Base-by-base conservation (phyloP, 208 protist species). In the Wallacemonas sp. region DNA sequence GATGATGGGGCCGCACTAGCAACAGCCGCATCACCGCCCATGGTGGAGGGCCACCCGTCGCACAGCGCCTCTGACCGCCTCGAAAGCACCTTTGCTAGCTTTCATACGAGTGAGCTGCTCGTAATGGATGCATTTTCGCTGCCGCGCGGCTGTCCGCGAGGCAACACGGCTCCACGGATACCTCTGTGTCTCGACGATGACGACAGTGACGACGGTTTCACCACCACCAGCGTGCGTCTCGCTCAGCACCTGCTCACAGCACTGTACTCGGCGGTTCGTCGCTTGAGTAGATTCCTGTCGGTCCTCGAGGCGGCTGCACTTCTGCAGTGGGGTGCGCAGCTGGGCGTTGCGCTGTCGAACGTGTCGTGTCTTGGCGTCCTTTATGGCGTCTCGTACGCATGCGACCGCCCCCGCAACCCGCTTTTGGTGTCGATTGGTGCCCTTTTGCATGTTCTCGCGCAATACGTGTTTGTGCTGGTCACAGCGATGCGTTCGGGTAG, bases 331-430 rank as follows among this genome's bases (percentile, higher is more conserved):
- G 21, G 12, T 19, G 4, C 24, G 4, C 28, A 38, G 28, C 28
- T 58, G 6, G 51, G n/a, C 4, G 51, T 58, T 6, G 51, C 51
- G 12, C 30, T 6, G 2, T 27, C 51, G 14, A 58, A 58, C n/a
- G 51, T 58, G 51, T 58, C 51, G 6, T 58, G 51, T n/a, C 51
- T 58, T 3, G 51, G 51, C 17, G 5, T 58, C 9, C 51, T 58
- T 9, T 58, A 58, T 31, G 51, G 51, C n/a, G n/a, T 58, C 28
- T 26, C 28, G 14, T 58, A 58, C 28, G 51, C 51, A 31, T 4
- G 19, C 17, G 22, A 27, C 31, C 41, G 51, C 30, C 51, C 51
- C 15, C 12, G 14, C n/a, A n/a, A n/a, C 8, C 51, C 51, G 30
- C 31, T 58, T 12, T 26, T 26, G 9, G 5, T 38, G 3, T 26